Percentiles rank a stretch among this genome's conserved stretches.
Conservation (phyloP, 768 basidiomycete species). For the Amanita thiersii region DNA sequence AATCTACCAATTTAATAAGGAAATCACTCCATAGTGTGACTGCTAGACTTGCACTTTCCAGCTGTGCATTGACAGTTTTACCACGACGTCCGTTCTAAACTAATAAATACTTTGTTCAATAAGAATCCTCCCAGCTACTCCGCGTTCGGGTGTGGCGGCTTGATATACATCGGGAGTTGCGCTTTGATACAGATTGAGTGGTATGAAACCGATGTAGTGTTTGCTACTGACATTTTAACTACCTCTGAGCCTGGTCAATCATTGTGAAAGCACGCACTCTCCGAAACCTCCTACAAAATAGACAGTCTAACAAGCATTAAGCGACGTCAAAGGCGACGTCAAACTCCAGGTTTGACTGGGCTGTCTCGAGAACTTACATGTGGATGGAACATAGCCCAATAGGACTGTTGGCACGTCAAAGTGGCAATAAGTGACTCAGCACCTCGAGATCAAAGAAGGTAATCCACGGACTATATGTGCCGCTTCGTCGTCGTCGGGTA, state of each 20-base stretch:
- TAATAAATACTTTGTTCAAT: constrained; percentile 7
- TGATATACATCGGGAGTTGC: constrained; percentile 9
- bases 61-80: no score
- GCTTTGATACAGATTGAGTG: constrained; percentile 33
- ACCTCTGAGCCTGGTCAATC: no score
- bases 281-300: constrained; percentile 52
- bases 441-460: neutral
- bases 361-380: constrained; percentile 27
- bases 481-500: constrained; percentile 34
- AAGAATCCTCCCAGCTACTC: constrained; percentile 9
- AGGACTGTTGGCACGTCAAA: constrained; percentile 23
- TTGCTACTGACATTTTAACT: constrained; percentile 18
- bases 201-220: constrained; percentile 46
- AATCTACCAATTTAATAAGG: no score
- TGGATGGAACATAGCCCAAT: constrained; percentile 50
- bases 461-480: constrained; percentile 33
- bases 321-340: neutral
- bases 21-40: no score
- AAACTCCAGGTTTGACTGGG: neutral
- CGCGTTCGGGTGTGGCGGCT: neutral
- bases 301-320: constrained; percentile 25
- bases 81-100: no score
- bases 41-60: no score
- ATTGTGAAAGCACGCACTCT: constrained; percentile 21
- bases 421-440: neutral